A percentile compares a stretch with the other conserved stretches of the same genome.
phyloP scores from a whole-genome alignment of 2,329 filamentous ascomycete species.

The Mariannaea sp. region DNA sequence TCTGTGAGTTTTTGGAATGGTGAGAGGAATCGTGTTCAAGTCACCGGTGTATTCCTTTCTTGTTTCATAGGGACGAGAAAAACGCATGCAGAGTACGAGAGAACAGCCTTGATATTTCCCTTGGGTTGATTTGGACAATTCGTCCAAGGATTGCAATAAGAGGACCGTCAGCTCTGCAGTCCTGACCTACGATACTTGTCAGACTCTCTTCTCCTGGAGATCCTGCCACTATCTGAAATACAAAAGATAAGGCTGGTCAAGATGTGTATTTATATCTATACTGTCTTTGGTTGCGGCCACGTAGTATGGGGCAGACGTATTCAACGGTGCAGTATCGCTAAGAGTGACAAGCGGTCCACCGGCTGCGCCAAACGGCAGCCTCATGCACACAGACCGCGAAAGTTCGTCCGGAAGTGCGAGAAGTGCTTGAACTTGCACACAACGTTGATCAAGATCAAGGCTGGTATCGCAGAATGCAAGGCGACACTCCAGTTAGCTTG shows the following conservation, averaged over 20 bases:
- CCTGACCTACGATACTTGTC: background rate
- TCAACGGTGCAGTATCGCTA: slow-evolving; percentile 27
- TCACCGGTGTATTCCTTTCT: too few species aligned
- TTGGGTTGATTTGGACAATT: too few species aligned
- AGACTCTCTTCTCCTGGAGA: background rate
- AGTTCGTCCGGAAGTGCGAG: slow-evolving; percentile 30
- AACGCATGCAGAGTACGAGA: too few species aligned
- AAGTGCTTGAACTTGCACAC: slow-evolving; percentile 30
- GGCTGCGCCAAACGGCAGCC: slow-evolving; percentile 30
- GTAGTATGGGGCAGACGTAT: slow-evolving; percentile 34
- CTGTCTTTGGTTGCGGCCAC: slow-evolving; percentile 37
- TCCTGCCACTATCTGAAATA: background rate
- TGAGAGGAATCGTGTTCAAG: too few species aligned
- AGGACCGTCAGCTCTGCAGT: too few species aligned
- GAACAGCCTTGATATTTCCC: too few species aligned
- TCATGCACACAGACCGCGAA: slow-evolving; percentile 32
- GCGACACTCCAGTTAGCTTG: too few species aligned
- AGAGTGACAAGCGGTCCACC: slow-evolving; percentile 16
- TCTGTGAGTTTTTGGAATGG: too few species aligned
- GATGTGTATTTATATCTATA: slow-evolving; percentile 40
- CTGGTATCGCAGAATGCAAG: slow-evolving; percentile 23
- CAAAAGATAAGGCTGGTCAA: background rate
- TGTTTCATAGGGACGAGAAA: too few species aligned
- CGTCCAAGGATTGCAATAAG: too few species aligned
- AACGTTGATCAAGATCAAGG: slow-evolving; percentile 22